phyloP scores from a whole-genome alignment of 2,329 filamentous ascomycete genomes.

The Xylariaceae sp. region DNA sequence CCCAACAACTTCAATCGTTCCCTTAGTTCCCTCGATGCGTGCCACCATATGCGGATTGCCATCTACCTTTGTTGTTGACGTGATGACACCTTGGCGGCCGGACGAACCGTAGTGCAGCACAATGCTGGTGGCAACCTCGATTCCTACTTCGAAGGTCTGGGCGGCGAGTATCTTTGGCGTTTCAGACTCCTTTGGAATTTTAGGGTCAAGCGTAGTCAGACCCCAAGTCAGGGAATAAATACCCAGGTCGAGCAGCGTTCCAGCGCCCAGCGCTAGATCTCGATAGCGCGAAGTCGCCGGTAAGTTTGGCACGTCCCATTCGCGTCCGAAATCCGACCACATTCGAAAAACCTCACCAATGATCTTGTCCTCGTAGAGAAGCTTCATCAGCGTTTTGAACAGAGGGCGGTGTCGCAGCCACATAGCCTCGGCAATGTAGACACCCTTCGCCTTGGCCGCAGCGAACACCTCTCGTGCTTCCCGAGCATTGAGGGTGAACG shows the following conservation, averaged over 20 bases:
- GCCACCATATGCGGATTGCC: conserved; percentile 29
- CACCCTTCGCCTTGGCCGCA: conserved; percentile 37
- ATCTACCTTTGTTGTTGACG: conserved; percentile 34
- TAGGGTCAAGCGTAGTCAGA: conserved; percentile 33
- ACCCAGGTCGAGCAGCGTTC: conserved; percentile 43
- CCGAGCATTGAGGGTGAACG: conserved; percentile 40
- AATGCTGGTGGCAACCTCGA: conserved; percentile 36
- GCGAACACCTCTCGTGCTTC: conserved; percentile 40
- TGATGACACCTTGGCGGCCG: conserved; percentile 41
- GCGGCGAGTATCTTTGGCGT: conserved; percentile 35
- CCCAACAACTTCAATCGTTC: conserved; percentile 38
- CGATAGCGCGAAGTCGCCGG: conserved; percentile 33
- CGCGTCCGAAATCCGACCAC: conserved; percentile 40
- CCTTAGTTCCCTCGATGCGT: conserved; percentile 40
- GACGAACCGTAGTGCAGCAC: conserved; percentile 40
- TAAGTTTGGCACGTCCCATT: conserved; percentile 33
- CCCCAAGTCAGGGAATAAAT: conserved; percentile 44
- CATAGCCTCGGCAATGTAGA: conserved; percentile 47
- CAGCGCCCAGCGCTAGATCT: conserved; percentile 40
- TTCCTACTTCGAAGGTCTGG: conserved; percentile 34
- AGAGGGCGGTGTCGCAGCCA: conserved; percentile 45
- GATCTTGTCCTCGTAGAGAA: conserved; percentile 39
- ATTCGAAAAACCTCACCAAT: conserved; percentile 39
- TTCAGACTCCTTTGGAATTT: conserved; percentile 26
- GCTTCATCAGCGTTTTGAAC: conserved; percentile 31